phyloP scores from a whole-genome alignment of 1,284 basidiomycete species.

The Austropuccinia psidii region DNA sequence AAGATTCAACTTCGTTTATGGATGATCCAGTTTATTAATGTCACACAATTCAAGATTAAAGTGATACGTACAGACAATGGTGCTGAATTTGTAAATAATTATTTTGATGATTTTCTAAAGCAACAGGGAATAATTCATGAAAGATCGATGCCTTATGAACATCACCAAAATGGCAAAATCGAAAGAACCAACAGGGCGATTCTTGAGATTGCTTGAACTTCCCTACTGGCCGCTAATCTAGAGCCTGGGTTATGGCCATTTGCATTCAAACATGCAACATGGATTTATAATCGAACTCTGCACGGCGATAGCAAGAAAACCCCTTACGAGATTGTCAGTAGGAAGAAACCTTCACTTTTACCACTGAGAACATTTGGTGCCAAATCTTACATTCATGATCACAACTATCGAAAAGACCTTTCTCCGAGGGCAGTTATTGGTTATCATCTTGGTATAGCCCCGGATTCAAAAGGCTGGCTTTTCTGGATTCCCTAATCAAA shows the following conservation, averaged over 20 bases:
- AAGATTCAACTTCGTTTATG: too few species aligned
- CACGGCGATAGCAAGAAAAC: too few species aligned
- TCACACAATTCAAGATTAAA: neutral
- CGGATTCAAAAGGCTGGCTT: slow-evolving; percentile 26
- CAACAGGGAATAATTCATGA: neutral
- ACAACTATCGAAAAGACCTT: too few species aligned
- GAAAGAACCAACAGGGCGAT: neutral
- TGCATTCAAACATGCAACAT: neutral
- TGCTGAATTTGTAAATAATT: neutral
- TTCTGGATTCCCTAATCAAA: neutral
- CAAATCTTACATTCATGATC: too few species aligned
- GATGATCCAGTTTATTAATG: too few species aligned
- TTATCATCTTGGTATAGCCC: too few species aligned
- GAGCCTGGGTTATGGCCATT: neutral
- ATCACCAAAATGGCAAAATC: neutral
- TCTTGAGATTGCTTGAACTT: neutral
- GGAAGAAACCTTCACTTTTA: too few species aligned
- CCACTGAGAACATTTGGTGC: too few species aligned
- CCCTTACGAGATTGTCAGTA: too few species aligned
- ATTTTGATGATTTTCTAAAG: neutral
- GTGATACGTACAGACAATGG: neutral
- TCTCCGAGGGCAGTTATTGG: too few species aligned
- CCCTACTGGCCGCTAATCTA: neutral
- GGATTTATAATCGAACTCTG: neutral
- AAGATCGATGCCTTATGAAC: neutral